Evolutionary conservation across 495 filamentous ascomycete species (phyloP).

Genomic region (Hyaloscypha finlandica): DNA sequence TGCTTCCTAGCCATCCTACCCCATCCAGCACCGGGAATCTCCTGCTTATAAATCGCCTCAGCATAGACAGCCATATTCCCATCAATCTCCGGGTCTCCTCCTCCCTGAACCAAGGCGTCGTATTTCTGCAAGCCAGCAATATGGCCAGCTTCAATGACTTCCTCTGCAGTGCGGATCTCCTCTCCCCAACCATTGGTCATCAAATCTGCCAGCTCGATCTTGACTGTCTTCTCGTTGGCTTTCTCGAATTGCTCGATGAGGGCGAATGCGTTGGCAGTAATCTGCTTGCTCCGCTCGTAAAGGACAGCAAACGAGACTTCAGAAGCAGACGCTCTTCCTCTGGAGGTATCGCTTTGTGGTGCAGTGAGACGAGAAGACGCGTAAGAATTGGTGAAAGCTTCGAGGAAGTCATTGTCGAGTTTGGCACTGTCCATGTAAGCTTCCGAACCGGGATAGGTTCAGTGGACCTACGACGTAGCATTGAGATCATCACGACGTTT

Average conservation of each 20-base stretch:
- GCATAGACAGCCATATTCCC: neutral
- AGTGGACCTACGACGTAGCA: conserved; percentile 2
- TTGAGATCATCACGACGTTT: neutral
- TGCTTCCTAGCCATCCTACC: conserved; percentile 34
- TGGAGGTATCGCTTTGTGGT: neutral
- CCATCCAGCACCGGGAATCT: conserved; percentile 27
- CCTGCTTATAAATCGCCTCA: conserved; percentile 8
- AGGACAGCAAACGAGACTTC: conserved; percentile 15
- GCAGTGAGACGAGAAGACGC: conserved; percentile 12
- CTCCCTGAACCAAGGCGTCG: conserved; percentile 6
- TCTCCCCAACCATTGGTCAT: conserved; percentile 32
- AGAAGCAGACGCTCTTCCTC: neutral
- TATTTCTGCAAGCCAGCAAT: conserved; percentile 25
- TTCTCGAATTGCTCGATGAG: conserved; percentile 24
- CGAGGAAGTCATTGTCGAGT: conserved; percentile 19
- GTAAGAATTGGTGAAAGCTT: conserved; percentile 17
- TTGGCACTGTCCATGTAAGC: neutral
- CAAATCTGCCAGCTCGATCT: conserved; percentile 13
- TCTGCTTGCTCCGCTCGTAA: conserved; percentile 7
- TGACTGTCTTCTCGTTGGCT: conserved; percentile 7
- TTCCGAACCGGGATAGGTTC: neutral
- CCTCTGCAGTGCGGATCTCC: conserved; percentile 33
- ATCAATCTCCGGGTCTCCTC: conserved; percentile 2
- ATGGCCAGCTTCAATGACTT: conserved; percentile 39
- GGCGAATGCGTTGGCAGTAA: conserved; percentile 7